Conservation (phyloP, 2,329 filamentous ascomycete genomes). For the Chrysosphaeria jannelii region DNA sequence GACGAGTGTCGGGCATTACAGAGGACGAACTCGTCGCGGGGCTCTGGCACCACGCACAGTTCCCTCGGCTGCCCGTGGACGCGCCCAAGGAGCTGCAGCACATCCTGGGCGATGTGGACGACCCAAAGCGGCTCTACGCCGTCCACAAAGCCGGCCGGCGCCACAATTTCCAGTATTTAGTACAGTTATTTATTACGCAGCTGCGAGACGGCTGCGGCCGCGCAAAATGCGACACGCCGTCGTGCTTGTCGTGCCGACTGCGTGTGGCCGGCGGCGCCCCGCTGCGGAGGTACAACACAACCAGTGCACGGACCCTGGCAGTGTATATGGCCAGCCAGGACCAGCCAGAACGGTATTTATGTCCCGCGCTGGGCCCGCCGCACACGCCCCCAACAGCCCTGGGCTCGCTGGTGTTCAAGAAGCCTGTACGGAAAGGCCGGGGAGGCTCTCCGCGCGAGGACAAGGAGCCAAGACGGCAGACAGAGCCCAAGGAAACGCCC, state of each 20-base stretch:
- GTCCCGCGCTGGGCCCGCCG: conserved; percentile 17
- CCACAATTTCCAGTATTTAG: conserved; percentile 32
- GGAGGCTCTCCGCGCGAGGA: too few species aligned
- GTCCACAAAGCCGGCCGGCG: conserved; percentile 29
- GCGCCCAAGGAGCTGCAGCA: conserved; percentile 26
- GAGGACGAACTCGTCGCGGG: conserved; percentile 21
- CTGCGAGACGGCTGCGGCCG: conserved; percentile 55
- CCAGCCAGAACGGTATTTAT: conserved; percentile 41
- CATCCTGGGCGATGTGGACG: conserved; percentile 25
- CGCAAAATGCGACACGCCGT: conserved; percentile 36
- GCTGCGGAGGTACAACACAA: conserved; percentile 47
- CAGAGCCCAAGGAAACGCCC: background rate
- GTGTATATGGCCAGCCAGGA: conserved; percentile 56
- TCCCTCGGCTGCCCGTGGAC: conserved; percentile 26
- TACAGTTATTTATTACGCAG: conserved; percentile 50
- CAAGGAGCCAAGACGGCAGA: background rate
- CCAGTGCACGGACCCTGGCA: conserved; percentile 57
- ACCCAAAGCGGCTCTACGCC: conserved; percentile 27
- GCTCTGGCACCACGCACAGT: conserved; percentile 29
- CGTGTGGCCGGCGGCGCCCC: conserved; percentile 34
- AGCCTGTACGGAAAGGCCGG: background rate
- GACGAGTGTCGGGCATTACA: background rate
- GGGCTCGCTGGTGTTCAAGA: conserved; percentile 15
- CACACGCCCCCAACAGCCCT: conserved; percentile 15
- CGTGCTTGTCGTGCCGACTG: conserved; percentile 53